phyloP scores from a whole-genome alignment of 2,329 filamentous ascomycete genomes.

The Pseudogymnoascus sp. region DNA sequence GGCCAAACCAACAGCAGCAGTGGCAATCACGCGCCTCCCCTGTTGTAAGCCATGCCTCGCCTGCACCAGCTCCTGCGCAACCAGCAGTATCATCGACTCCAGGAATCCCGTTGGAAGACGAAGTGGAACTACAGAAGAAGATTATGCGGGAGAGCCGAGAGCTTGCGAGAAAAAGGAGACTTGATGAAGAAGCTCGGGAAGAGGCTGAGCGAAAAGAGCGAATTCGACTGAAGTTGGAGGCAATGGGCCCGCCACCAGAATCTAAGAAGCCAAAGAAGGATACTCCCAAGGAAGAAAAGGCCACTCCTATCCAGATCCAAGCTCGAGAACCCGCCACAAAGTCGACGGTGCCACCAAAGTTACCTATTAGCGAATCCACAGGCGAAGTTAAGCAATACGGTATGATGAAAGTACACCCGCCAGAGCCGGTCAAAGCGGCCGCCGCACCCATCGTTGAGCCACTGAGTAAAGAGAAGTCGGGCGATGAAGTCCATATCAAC shows the following conservation, averaged over 20 bases:
- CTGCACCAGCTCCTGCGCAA: constrained; percentile 29
- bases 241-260: constrained; percentile 57
- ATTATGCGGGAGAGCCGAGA: constrained; percentile 67
- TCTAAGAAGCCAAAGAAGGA: constrained; percentile 49
- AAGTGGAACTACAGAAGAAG: constrained; percentile 57
- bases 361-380: constrained; percentile 19
- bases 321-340: constrained; percentile 18
- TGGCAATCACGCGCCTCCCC: constrained; percentile 35
- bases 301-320: constrained; percentile 29
- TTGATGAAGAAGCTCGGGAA: constrained; percentile 62
- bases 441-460: neutral
- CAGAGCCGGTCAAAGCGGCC: constrained; percentile 27
- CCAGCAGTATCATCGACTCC: constrained; percentile 20
- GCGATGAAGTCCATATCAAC: neutral
- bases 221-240: constrained; percentile 63
- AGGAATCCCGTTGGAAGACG: constrained; percentile 38
- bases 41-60: constrained; percentile 27
- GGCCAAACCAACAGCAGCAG: constrained; percentile 24
- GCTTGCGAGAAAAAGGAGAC: constrained; percentile 57
- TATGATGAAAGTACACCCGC: constrained; percentile 38
- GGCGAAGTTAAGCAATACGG: constrained; percentile 37
- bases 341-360: constrained; percentile 11
- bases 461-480: neutral
- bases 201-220: constrained; percentile 65
- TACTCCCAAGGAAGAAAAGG: constrained; percentile 39